Evolutionary conservation across 2,329 filamentous ascomycete species (phyloP), one percentile per base, ranked within the genome.

Genomic region (Aspergillus sclerotialis): DNA sequence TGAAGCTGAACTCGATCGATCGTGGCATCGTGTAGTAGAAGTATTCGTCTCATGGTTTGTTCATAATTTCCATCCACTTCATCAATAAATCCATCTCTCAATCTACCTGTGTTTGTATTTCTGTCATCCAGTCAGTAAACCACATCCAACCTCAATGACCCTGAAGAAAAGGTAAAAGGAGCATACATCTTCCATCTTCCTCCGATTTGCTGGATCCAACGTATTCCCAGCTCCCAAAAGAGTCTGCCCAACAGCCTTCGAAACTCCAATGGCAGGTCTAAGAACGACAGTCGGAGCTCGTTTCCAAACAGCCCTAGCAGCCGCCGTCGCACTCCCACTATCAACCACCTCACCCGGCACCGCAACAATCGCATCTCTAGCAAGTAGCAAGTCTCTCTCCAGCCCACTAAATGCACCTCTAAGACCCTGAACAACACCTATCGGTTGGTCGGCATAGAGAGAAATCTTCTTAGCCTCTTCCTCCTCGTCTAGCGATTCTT

Each of bases 271-370:
- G 3, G 88, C 86, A 6, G 92, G 92, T 36, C 89, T 72, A 47
- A 98, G 77, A 33, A 98, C 83, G 13, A 96, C 86, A 0, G 89
- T 95, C n/a, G 92, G 92, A 18, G 89, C 88, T 48, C 85, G 78
- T 58, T 76, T 82, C 40, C 82, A 72, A 12, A 98, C 79, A 2
- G 83, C 89, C 51, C 70, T 79, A 10, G 87, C 86, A 1, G 84
- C 87, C 2, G 85, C 87, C 27, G 80, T 77, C 1, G 90, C 89
- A 39, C 78, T 88, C 14, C 79, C 76, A 50, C 84, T 88, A 52
- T 95, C 88, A 70, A 94, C 82, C 1, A 94, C 77, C 56, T 96
- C 90, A 0, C 83, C 85, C 1, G 92, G 90, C 16, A 98, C 86
- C 1, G 90, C 92, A 49, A 98, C 90, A 38, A 98, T 87, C 7